phyloP scores from a whole-genome alignment of 257 asterid genomes.

The Penstemon barbatus region DNA sequence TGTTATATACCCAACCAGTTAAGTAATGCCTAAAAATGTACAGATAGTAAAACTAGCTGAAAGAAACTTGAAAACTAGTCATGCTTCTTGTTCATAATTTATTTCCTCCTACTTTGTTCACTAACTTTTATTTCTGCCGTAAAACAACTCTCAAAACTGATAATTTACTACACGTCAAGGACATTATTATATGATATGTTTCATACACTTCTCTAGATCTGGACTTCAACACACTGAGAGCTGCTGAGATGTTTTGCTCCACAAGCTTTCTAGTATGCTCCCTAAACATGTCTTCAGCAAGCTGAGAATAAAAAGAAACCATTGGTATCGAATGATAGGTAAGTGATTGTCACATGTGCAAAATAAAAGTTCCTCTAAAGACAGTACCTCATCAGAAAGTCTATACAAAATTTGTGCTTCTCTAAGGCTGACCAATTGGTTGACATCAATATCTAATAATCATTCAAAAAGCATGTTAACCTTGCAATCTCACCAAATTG shows the following conservation, averaged over 20 bases:
- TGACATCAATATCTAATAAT: constrained; percentile 65
- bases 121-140: neutral
- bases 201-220: constrained; percentile 70
- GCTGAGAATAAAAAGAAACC: constrained; percentile 45
- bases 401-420: constrained; percentile 82
- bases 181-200: constrained; percentile 13
- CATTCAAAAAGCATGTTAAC: constrained; percentile 30
- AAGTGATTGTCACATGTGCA: constrained; percentile 10
- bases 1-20: constrained; percentile 31
- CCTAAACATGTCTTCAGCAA: constrained; percentile 89
- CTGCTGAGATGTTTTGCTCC: constrained; percentile 71
- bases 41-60: constrained; percentile 1
- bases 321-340: constrained; percentile 10
- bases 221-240: constrained; percentile 70
- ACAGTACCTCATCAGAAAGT: constrained; percentile 77
- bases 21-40: constrained; percentile 8
- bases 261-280: constrained; percentile 86
- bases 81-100: constrained; percentile 1
- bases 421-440: constrained; percentile 74
- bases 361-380: neutral
- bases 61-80: constrained; percentile 7
- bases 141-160: constrained; percentile 4
- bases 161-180: constrained; percentile 16
- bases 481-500: constrained; percentile 22
- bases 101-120: neutral